Evolutionary conservation across 192 early-diverging fungal species (phyloP), one percentile per base, ranked within the genome.

Genomic region (Lobosporangium transversale): DNA sequence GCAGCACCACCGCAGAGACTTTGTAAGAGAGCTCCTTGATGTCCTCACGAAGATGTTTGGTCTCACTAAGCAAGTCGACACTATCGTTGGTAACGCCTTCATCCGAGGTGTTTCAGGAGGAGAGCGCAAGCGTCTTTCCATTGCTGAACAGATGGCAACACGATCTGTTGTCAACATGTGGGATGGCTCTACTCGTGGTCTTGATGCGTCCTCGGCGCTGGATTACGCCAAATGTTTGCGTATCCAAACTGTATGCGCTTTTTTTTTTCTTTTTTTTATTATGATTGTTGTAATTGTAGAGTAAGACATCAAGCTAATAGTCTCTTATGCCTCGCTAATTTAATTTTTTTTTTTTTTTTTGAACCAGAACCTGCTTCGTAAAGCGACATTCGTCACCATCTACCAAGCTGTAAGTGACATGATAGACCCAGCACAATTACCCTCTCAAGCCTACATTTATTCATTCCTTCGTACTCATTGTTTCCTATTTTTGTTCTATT

Each of bases 91-190:
- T 44, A 87, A 92, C 66, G 91, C 89, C 12, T 90, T 90, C 52
- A 65, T 92, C 65, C 90, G 91, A 56, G 90, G 91, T 70, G 80
- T 91, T n/a, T 90, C 89, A n/a, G 90, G 91, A 67, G 91, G 91
- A 45, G 91, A 93, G 71, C 87, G 88, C 69, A 90, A 90, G 78
- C 91, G 91, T 63, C 85, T 91, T 37, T 90, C 88, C 15, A 93
- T 91, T 68, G 90, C 90, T 15, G 90, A 92, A 76, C 90, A 92
- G 74, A 88, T 92, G 61, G 89, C 89, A 12, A 84, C 85, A 17
- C 80, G 73, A 23, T 76, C 73, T 1, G 40, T 58, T 24, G 65
- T 91, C 65, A 87, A 89, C 44, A 78, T 88, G 43, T 91, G 89
- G 89, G 90, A 91, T 53, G 85, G 88, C 21, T 85, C 86, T 59